Percentiles rank a stretch among this genome's conserved stretches.
These are phyloP conservation scores for Diddensiella caesifluorescens DNA, from an alignment of 805 yeast genomes.

Conservation along the genomic window DNA sequence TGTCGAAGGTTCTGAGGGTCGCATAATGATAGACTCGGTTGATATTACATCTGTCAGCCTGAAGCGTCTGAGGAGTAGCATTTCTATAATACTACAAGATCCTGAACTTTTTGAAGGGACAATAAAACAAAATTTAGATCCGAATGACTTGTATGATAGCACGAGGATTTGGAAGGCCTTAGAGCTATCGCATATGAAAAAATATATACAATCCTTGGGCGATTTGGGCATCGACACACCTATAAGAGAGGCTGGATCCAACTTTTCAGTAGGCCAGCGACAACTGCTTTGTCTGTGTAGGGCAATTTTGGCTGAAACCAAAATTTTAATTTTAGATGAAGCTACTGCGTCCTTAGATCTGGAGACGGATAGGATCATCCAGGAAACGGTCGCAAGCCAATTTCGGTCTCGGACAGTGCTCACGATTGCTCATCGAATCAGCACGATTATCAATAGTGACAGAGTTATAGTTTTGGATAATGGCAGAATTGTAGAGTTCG, in stretches of 20 bases:
- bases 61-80: conserved; percentile 46
- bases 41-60: conserved; percentile 48
- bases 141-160: conserved; percentile 47
- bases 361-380: conserved; percentile 67
- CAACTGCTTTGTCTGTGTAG: conserved; percentile 73
- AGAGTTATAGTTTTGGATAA: conserved; percentile 62
- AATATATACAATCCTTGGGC: conserved; percentile 40
- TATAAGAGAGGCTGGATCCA: conserved; percentile 64
- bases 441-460: conserved; percentile 75
- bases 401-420: conserved; percentile 67
- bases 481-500: conserved; percentile 70
- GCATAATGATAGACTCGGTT: conserved; percentile 49
- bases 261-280: conserved; percentile 73
- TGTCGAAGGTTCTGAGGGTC: conserved; percentile 46
- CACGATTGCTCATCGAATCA: conserved; percentile 79
- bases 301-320: conserved; percentile 61
- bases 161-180: conserved; percentile 52
- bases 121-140: conserved; percentile 56
- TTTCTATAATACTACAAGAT: conserved; percentile 63
- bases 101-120: conserved; percentile 60
- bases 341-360: conserved; percentile 76
- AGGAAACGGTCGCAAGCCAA: conserved; percentile 62
- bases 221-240: conserved; percentile 42
- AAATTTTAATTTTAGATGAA: conserved; percentile 69
- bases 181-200: conserved; percentile 47